These are phyloP conservation scores for Skeletonema costatum DNA, from an alignment of 108 stramenopile species.

Conservation along the genomic window DNA sequence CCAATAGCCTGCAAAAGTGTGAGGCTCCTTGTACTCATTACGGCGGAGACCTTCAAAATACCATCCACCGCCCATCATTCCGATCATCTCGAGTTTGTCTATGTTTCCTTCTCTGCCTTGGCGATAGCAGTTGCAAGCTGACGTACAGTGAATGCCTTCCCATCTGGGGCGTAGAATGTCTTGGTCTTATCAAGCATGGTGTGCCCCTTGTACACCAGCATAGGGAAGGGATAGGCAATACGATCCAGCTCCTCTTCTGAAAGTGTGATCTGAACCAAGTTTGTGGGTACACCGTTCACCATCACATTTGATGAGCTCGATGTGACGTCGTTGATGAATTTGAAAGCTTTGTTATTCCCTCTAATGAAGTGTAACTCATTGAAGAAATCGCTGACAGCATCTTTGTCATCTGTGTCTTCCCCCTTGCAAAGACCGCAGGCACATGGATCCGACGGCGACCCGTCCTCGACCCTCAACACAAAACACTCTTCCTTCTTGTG, in stretches of 20 bases:
- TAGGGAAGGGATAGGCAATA: not conserved
- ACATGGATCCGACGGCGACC: not conserved
- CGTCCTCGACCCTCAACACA: not conserved
- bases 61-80: not conserved
- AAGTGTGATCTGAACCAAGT: not conserved
- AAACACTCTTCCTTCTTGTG: not conserved
- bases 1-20: not conserved
- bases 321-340: not conserved
- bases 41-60: not conserved
- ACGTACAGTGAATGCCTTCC: not conserved
- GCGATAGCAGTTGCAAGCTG: not conserved
- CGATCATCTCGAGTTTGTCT: not conserved
- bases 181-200: not conserved
- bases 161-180: not conserved
- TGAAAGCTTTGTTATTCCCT: not conserved
- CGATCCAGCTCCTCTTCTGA: not conserved
- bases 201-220: not conserved
- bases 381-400: not conserved
- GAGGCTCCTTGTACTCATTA: not conserved
- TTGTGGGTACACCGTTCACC: not conserved
- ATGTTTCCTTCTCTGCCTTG: not conserved
- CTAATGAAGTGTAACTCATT: not conserved
- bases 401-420: not conserved
- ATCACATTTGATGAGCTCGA: not conserved
- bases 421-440: not conserved